Evolutionary conservation across 306 rosid species (phyloP), one percentile per base, ranked within the genome.

Genomic region (Fragaria vesca): DNA sequence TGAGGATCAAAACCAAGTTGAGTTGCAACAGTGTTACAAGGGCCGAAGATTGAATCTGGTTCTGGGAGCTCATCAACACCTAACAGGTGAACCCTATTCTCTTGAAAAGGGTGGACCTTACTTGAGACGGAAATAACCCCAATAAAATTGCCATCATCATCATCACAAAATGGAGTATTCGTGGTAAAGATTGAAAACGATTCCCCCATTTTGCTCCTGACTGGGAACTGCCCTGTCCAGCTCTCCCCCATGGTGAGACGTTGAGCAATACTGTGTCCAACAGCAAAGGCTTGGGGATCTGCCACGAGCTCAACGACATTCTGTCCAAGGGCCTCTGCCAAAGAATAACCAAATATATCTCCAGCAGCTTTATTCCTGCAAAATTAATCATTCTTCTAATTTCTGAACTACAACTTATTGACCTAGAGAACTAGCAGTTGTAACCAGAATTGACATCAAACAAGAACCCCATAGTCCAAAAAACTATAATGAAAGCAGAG

Each of bases 311-410:
- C 90, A 76, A 89, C 47, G 74, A 84, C 88, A 71, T 87, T 90
- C 80, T 86, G 87, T 34, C 97, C 96, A 50, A 93, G 80, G 32
- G 93, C 96, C 84, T 95, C 99, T 26, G 82, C 96, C 20, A 87
- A 90, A 48, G 94, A 83, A 91, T 89, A 90, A 69, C 97, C 97
- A 78, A 86, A 95, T 28, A 91, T 76, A 58, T 83, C 87, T 85
- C 91, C 96, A 70, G 99, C 97, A 78, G 89, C 84, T 76, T 81
- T 93, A 88, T 91, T 95, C 99, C 99, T 95, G 95, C 87, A 79
- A 70, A 71, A 76, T 36, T 71, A 28, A 57, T 28, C 6, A 18
- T 34, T 78, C 57, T 57, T 45, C 52, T 74, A 78, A 78, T 43
- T 66, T 71, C 69, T 66, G 50, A 54, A 72, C 40, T 34, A 62